Evolutionary conservation across 176 grass and related monocot genomes (phyloP).

Genomic region (Ensete ventricosum): DNA sequence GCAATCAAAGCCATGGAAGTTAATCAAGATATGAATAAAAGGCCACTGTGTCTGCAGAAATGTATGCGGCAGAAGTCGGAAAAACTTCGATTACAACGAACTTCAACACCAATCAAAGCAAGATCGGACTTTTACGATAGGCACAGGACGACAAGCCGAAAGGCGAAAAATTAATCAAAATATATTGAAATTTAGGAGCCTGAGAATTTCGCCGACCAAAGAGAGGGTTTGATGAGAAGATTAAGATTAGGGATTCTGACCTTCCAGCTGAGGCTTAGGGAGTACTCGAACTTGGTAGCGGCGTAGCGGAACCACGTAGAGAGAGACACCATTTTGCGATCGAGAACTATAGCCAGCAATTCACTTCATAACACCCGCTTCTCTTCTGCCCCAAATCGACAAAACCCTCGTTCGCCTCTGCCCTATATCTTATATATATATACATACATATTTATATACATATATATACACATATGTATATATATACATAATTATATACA

Average conservation of each 20-base stretch:
- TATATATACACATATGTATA: too few species aligned
- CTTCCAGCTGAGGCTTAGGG: constrained; percentile 63
- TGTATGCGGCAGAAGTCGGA: not conserved
- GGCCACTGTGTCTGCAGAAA: not conserved
- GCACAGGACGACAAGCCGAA: not conserved
- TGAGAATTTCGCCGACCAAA: not conserved
- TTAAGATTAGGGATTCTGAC: constrained; percentile 15
- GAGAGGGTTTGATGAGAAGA: not conserved
- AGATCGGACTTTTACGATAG: not conserved
- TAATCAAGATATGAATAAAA: not conserved
- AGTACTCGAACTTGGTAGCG: constrained; percentile 81
- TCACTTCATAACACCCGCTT: too few species aligned
- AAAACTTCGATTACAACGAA: not conserved
- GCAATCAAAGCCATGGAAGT: not conserved
- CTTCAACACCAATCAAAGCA: not conserved
- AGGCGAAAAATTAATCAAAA: not conserved
- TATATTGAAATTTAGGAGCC: not conserved
- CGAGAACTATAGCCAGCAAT: not conserved
- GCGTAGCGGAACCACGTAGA: constrained; percentile 89
- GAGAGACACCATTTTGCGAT: constrained; percentile 54
- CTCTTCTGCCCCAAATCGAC: not conserved
- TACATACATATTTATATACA: too few species aligned
- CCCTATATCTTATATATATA: too few species aligned
- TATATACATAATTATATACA: too few species aligned
- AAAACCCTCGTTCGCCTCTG: not conserved